phyloP scores from a whole-genome alignment of 495 filamentous ascomycete species.

The Aspergillus sclerotiicarbonarius region DNA sequence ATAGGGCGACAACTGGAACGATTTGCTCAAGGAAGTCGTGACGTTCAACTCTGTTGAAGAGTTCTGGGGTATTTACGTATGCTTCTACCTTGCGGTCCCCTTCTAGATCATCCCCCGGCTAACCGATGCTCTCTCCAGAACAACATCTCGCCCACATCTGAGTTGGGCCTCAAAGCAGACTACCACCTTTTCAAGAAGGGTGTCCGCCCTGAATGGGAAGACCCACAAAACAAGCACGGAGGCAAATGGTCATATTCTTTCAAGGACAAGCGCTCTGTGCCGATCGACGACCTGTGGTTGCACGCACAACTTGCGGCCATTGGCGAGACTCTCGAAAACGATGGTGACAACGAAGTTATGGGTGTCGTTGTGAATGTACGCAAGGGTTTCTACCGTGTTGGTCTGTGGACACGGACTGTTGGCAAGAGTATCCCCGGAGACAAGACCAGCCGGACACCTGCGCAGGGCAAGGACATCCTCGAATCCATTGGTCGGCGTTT shows the following conservation, averaged over 20 bases:
- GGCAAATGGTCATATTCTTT: conserved; percentile 98
- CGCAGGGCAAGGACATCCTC: conserved; percentile 81
- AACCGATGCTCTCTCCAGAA: conserved; percentile 59
- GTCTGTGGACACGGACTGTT: conserved; percentile 87
- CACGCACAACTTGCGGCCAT: conserved; percentile 95
- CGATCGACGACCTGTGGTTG: conserved; percentile 95
- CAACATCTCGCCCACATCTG: conserved; percentile 95
- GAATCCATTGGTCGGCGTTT: conserved; percentile 81
- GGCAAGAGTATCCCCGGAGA: conserved; percentile 77
- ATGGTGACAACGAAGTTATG: conserved; percentile 93
- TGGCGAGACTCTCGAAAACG: conserved; percentile 94
- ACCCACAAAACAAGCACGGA: conserved; percentile 95
- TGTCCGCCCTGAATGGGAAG: conserved; percentile 97
- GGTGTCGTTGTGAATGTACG: conserved; percentile 98
- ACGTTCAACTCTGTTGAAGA: conserved; percentile 98
- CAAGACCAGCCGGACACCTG: conserved; percentile 65
- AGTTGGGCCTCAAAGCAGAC: conserved; percentile 94
- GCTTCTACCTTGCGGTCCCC: conserved; percentile 24
- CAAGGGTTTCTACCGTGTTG: conserved; percentile 96
- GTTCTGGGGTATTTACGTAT: conserved; percentile 98
- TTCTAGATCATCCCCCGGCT: conserved; percentile 1
- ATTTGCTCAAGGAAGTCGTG: conserved; percentile 95
- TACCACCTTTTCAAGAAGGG: conserved; percentile 99
- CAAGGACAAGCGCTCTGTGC: conserved; percentile 86
- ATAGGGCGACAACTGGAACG: conserved; percentile 97